These are phyloP conservation scores for Aspergillus homomorphus DNA, from an alignment of 495 filamentous ascomycete genomes.

Conservation along the genomic window DNA sequence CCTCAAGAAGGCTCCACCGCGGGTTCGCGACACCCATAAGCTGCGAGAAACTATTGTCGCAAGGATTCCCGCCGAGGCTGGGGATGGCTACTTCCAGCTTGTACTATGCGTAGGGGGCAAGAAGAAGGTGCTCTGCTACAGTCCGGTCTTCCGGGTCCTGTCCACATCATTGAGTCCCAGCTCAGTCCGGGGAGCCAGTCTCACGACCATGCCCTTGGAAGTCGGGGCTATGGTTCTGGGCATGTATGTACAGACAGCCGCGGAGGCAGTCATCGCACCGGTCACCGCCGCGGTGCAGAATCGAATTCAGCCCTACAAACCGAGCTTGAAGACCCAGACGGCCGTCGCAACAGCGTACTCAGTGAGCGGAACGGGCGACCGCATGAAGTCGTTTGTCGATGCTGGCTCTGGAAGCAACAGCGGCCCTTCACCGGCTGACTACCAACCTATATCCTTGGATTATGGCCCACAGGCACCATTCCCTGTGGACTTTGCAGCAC, in stretches of 20 bases:
- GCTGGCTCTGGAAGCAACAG: constrained; percentile 15
- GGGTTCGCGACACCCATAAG: constrained; percentile 43
- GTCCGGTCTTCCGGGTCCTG: constrained; percentile 62
- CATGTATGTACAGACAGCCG: constrained; percentile 48
- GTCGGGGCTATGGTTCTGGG: constrained; percentile 57
- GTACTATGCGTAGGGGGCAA: constrained; percentile 52
- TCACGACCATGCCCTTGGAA: constrained; percentile 63
- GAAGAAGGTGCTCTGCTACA: constrained; percentile 57
- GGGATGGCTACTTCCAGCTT: constrained; percentile 65
- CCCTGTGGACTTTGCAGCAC: constrained; percentile 52
- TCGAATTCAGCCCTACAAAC: constrained; percentile 33
- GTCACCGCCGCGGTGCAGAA: constrained; percentile 39
- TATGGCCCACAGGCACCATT: constrained; percentile 55
- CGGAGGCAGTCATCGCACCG: constrained; percentile 47
- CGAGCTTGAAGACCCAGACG: constrained; percentile 40
- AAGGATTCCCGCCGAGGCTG: constrained; percentile 57
- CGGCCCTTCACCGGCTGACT: constrained; percentile 17
- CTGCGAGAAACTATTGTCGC: constrained; percentile 60
- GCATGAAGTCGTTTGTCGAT: constrained; percentile 19
- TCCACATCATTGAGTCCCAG: constrained; percentile 57
- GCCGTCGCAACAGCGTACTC: constrained; percentile 43
- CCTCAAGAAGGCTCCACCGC: constrained; percentile 44
- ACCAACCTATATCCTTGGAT: constrained; percentile 27
- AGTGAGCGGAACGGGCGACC: constrained; percentile 33
- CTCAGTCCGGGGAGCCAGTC: constrained; percentile 59